Evolutionary conservation across 768 basidiomycete species (phyloP).

Genomic region (Lactarius sp.): DNA sequence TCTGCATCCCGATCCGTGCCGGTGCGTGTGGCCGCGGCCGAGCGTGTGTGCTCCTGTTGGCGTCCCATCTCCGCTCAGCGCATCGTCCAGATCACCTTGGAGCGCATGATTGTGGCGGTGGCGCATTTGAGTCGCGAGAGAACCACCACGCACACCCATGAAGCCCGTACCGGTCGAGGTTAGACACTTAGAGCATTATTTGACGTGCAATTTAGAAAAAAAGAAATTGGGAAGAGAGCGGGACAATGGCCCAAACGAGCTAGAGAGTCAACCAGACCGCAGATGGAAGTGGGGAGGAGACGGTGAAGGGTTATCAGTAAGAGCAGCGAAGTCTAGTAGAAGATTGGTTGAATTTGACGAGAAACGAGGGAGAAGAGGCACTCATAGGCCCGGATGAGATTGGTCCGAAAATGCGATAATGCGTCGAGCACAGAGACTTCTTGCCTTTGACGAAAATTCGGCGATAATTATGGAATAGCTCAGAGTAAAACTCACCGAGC

Average conservation of each 20-base stretch:
- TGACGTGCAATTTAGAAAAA: constrained; percentile 77
- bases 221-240: constrained; percentile 80
- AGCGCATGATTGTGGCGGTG: constrained; percentile 50
- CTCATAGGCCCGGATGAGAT: constrained; percentile 85
- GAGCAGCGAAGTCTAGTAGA: constrained; percentile 50
- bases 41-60: constrained; percentile 26
- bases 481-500: constrained; percentile 58
- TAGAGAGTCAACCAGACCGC: constrained; percentile 86
- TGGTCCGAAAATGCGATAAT: constrained; percentile 89
- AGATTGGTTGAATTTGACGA: constrained; percentile 6
- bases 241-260: constrained; percentile 88
- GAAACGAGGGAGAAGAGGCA: constrained; percentile 17
- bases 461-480: not conserved
- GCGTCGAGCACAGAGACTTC: constrained; percentile 93
- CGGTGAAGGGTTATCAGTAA: constrained; percentile 35
- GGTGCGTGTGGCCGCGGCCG: constrained; percentile 41
- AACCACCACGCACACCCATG: constrained; percentile 88
- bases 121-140: constrained; percentile 70
- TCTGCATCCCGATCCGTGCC: constrained; percentile 37
- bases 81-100: constrained; percentile 36
- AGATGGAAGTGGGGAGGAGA: constrained; percentile 64
- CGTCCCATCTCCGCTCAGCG: constrained; percentile 41
- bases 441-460: constrained; percentile 44
- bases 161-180: constrained; percentile 90
- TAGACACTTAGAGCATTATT: constrained; percentile 94